Evolutionary conservation across 2,329 filamentous ascomycete genomes (phyloP).

Genomic region (Claviceps quebecensis): DNA sequence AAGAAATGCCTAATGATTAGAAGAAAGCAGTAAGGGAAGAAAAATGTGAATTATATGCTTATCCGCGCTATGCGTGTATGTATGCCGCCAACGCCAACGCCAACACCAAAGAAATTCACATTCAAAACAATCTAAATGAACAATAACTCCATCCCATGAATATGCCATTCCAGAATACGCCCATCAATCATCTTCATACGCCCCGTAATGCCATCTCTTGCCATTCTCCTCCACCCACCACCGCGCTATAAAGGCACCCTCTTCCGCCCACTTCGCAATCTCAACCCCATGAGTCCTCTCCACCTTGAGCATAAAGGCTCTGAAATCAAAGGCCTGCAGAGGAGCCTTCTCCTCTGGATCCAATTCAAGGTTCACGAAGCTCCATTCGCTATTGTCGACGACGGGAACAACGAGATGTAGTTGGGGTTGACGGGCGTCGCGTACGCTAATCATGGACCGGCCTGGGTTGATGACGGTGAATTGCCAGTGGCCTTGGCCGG

Average conservation of each 20-base stretch:
- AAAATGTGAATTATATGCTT: no score
- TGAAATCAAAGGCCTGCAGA: slow-evolving; percentile 13
- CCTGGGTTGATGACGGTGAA: slow-evolving; percentile 21
- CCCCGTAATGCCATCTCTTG: slow-evolving; percentile 19
- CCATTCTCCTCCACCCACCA: slow-evolving; percentile 23
- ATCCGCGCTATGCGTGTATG: no score
- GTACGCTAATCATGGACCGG: slow-evolving; percentile 19
- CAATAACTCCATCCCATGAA: no score
- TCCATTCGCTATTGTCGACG: slow-evolving; percentile 18
- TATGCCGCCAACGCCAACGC: no score
- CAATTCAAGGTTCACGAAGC: slow-evolving; percentile 14
- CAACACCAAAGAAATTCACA: no score
- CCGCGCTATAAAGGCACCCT: slow-evolving; percentile 18
- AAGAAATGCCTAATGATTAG: no score
- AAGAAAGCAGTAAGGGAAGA: no score
- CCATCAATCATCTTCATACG: neutral
- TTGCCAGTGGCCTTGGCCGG: slow-evolving; percentile 18
- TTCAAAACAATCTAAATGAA: no score
- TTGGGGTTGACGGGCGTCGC: slow-evolving; percentile 16
- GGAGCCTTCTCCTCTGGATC: slow-evolving; percentile 17
- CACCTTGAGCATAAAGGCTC: slow-evolving; percentile 10
- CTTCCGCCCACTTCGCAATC: slow-evolving; percentile 18
- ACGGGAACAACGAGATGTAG: slow-evolving; percentile 19
- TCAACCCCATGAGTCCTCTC: slow-evolving; percentile 11
- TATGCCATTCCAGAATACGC: no score